Evolutionary conservation across 2,329 filamentous ascomycete genomes (phyloP).

Genomic region (Aspergillus ibericus): DNA sequence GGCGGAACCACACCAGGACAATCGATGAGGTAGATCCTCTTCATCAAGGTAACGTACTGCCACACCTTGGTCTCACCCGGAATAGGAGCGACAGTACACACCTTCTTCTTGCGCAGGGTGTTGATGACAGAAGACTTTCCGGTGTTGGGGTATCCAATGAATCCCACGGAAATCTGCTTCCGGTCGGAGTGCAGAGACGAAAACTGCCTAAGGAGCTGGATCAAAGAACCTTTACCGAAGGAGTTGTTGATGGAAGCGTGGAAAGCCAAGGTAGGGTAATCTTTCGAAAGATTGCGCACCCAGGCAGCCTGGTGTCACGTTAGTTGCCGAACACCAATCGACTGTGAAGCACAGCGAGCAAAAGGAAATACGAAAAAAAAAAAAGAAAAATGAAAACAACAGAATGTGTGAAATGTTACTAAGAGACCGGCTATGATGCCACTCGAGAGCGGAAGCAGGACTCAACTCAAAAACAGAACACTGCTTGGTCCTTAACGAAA

Average conservation of each 20-base stretch:
- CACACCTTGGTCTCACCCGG: slow-evolving; percentile 97
- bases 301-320: slow-evolving; percentile 71
- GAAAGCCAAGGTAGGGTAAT: slow-evolving; percentile 92
- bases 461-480: slow-evolving; percentile 98
- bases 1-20: slow-evolving; percentile 96
- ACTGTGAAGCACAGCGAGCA: slow-evolving; percentile 15
- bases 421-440: slow-evolving; percentile 81
- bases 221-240: slow-evolving; percentile 93
- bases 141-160: slow-evolving; percentile 88
- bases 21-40: slow-evolving; percentile 91
- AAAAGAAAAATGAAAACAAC: slow-evolving; percentile 28
- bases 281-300: slow-evolving; percentile 84
- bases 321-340: slow-evolving; percentile 30
- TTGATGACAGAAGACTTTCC: slow-evolving; percentile 98
- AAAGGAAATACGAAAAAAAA: slow-evolving; percentile 29
- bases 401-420: slow-evolving; percentile 94
- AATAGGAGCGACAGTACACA: slow-evolving; percentile 89
- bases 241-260: slow-evolving; percentile 93
- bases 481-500: slow-evolving; percentile 71
- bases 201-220: slow-evolving; percentile 89
- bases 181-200: slow-evolving; percentile 83
- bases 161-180: slow-evolving; percentile 91
- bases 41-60: slow-evolving; percentile 97
- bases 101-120: slow-evolving; percentile 89
- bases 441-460: slow-evolving; percentile 65